phyloP scores from a whole-genome alignment of 1,139 yeast species.

The Entelexis paramagnoliae region DNA sequence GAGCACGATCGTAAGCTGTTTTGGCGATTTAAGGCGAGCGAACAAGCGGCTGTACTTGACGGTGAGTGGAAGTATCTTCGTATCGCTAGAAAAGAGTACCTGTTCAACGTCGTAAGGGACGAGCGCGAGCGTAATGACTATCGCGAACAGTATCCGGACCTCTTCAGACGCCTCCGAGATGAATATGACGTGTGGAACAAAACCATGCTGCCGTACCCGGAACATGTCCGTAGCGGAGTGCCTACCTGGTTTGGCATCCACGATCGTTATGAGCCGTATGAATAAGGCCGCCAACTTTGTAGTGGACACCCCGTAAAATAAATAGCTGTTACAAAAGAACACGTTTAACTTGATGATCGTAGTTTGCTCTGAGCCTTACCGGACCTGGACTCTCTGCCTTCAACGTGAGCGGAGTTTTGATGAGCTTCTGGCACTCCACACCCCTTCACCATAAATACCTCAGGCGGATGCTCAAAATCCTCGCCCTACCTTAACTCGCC shows the following conservation, averaged over 20 bases:
- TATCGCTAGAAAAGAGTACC: slow-evolving; percentile 18
- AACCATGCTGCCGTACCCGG: slow-evolving; percentile 18
- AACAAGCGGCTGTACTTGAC: slow-evolving; percentile 21
- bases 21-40: slow-evolving; percentile 23
- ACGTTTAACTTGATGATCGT: too few species aligned
- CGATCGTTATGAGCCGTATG: neutral
- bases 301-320: too few species aligned
- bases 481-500: too few species aligned
- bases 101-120: slow-evolving; percentile 21
- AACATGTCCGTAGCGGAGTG: neutral
- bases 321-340: too few species aligned
- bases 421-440: too few species aligned
- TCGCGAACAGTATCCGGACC: slow-evolving; percentile 12
- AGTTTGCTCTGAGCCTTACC: too few species aligned
- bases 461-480: too few species aligned
- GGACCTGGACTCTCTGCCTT: too few species aligned
- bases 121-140: slow-evolving; percentile 22
- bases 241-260: slow-evolving; percentile 3
- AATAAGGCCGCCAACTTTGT: too few species aligned
- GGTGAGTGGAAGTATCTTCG: slow-evolving; percentile 22
- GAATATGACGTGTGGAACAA: slow-evolving; percentile 18
- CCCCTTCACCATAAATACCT: too few species aligned
- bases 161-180: slow-evolving; percentile 14
- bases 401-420: too few species aligned
- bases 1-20: slow-evolving; percentile 18